phyloP scores from a whole-genome alignment of 768 basidiomycete genomes.

The Calocybe gangraenosa region DNA sequence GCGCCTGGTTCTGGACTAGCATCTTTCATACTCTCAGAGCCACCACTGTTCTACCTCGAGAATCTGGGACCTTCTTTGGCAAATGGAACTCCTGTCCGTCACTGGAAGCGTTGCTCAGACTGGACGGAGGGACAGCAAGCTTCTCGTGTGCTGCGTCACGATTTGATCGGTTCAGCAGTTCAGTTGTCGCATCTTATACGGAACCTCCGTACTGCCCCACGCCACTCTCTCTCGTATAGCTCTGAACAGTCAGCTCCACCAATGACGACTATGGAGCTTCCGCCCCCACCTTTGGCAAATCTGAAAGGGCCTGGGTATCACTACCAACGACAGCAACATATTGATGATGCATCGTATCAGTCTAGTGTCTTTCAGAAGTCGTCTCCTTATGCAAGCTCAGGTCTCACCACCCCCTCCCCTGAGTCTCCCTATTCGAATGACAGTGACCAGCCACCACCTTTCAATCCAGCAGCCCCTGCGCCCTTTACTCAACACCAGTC shows the following conservation, averaged over 20 bases:
- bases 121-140: slow-evolving; percentile 79
- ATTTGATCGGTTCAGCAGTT: slow-evolving; percentile 57
- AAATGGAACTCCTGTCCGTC: slow-evolving; percentile 28
- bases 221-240: slow-evolving; percentile 34
- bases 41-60: slow-evolving; percentile 70
- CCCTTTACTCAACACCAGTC: slow-evolving; percentile 13
- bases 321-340: slow-evolving; percentile 14
- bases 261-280: slow-evolving; percentile 32
- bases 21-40: slow-evolving; percentile 58
- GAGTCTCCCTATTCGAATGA: slow-evolving; percentile 12
- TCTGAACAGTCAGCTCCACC: slow-evolving; percentile 20
- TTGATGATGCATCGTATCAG: slow-evolving; percentile 20
- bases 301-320: slow-evolving; percentile 25
- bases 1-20: slow-evolving; percentile 55
- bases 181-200: slow-evolving; percentile 56
- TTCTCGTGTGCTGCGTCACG: slow-evolving; percentile 57
- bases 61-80: slow-evolving; percentile 27
- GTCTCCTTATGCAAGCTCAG: slow-evolving; percentile 16
- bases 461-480: slow-evolving; percentile 19
- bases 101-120: slow-evolving; percentile 66
- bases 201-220: slow-evolving; percentile 34
- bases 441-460: slow-evolving; percentile 16
- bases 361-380: slow-evolving; percentile 20
- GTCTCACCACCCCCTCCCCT: slow-evolving; percentile 10
- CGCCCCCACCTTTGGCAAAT: slow-evolving; percentile 32